A percentile compares a stretch with the other conserved stretches of the same genome.
These are phyloP conservation scores for Strobilomyces dryophilus DNA, from an alignment of 768 basidiomycete genomes.

Conservation along the genomic window DNA sequence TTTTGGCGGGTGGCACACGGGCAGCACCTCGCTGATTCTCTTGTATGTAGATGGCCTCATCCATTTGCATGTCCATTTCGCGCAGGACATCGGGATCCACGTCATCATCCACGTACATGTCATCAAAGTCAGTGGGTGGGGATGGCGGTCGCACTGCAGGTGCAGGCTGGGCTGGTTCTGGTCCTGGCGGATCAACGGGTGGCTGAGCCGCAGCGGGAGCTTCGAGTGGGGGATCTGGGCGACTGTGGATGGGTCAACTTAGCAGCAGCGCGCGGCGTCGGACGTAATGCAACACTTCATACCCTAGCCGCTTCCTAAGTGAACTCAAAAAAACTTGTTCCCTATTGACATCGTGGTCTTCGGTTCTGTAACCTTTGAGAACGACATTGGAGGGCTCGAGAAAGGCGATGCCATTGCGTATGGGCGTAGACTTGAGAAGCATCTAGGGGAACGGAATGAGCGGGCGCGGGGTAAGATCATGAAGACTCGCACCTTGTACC, in stretches of 20 bases:
- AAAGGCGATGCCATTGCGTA: slow-evolving; percentile 69
- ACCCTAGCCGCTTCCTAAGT: slow-evolving; percentile 68
- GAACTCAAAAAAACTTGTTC: slow-evolving; percentile 56
- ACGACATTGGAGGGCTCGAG: slow-evolving; percentile 67
- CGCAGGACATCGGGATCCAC: slow-evolving; percentile 28
- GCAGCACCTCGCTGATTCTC: background rate
- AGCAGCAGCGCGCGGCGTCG: background rate
- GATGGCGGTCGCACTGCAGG: slow-evolving; percentile 6
- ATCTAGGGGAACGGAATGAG: slow-evolving; percentile 40
- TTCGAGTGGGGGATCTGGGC: slow-evolving; percentile 24
- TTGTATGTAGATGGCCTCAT: slow-evolving; percentile 9
- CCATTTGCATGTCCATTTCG: slow-evolving; percentile 19
- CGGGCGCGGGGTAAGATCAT: background rate
- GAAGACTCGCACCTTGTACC: slow-evolving; percentile 62
- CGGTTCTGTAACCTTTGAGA: slow-evolving; percentile 56
- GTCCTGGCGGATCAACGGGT: slow-evolving; percentile 9
- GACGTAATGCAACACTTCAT: slow-evolving; percentile 19
- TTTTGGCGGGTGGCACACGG: background rate
- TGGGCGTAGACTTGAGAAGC: slow-evolving; percentile 60
- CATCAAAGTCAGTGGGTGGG: slow-evolving; percentile 15
- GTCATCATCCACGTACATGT: slow-evolving; percentile 25
- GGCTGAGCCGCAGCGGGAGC: slow-evolving; percentile 8
- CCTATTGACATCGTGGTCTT: slow-evolving; percentile 60
- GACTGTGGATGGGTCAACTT: slow-evolving; percentile 10
- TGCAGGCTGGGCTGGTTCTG: slow-evolving; percentile 10